Base-by-base conservation (phyloP, 2,329 filamentous ascomycete species). In the Magnaporthiopsis incrustans region DNA sequence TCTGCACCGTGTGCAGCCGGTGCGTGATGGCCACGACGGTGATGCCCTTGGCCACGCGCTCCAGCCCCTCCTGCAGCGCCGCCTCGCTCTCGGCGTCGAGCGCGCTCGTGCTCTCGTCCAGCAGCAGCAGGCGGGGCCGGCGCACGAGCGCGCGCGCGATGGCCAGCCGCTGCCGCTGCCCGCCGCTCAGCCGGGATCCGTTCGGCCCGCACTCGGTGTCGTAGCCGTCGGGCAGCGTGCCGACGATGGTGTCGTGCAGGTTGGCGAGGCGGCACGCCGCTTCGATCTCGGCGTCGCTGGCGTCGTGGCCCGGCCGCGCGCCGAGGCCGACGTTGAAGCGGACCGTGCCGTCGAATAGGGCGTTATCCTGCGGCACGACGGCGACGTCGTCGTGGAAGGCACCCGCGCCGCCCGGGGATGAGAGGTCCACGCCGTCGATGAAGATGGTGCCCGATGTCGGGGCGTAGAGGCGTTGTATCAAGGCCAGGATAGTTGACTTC, bases 291-390 rank as follows among this genome's bases (percentile, higher is more conserved):
- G 71, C 71, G 61, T 71, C 73, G 56, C 68, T 4, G 6, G 56
- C 38, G 3, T 65, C 67, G 33, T 64, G 65, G 58, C 32, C 57
- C 30, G 59, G 63, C 12, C 59, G 59, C 56, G 68, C 62, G 44
- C 79, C 80, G 57, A 76, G 75, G 0, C 74, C 72, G n/a, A 83
- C 76, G 65, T 82, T 83, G n/a, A 78, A 76, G 61, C 74, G 77
- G 57, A 83, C 78, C 6, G 76, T 76, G 22, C 77, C 77, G 57
- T 78, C 78, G 67, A 82, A 83, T 0, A 82, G 71, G 26, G 81
- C 81, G 0, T 82, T 82, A 64, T 86, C 83, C 70, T 87, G 84
- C 65, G 84, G 81, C 2, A 87, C 84, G 3, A 86, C 76, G 3
- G 83, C 78, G 18, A 87, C 15, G 50, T 70, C 69, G 53, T 77